phyloP scores from a whole-genome alignment of 768 basidiomycete species.

The Naematelia encephala region DNA sequence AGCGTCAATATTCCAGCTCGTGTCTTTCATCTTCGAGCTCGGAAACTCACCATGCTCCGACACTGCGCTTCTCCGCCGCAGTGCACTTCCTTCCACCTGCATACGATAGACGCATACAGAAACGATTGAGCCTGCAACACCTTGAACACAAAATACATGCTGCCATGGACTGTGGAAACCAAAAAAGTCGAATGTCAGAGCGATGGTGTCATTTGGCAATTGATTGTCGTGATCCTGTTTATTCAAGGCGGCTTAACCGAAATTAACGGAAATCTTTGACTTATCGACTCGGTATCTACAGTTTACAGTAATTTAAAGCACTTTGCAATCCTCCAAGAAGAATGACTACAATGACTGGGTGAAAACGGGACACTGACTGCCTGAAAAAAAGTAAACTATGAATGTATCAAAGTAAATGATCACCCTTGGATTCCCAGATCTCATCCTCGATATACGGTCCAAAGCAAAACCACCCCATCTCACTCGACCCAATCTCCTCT shows the following conservation, averaged over 20 bases:
- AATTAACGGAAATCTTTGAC: too few relatives aligned
- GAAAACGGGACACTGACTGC: too few relatives aligned
- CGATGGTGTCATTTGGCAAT: neutral
- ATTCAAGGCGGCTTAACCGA: too few relatives aligned
- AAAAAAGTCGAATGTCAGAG: neutral
- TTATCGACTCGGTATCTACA: neutral
- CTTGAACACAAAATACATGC: too few relatives aligned
- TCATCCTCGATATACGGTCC: slow-evolving; percentile 33
- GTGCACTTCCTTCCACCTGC: neutral
- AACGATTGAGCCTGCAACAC: too few relatives aligned
- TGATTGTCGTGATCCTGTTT: neutral
- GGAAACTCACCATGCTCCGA: neutral
- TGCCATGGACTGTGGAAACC: neutral
- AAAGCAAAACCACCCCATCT: slow-evolving; percentile 35
- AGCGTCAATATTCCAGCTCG: too few relatives aligned
- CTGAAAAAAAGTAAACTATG: too few relatives aligned
- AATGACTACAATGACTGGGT: too few relatives aligned
- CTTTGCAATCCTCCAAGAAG: neutral
- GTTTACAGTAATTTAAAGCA: neutral
- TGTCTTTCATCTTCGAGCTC: neutral
- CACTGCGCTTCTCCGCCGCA: neutral
- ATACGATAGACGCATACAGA: too few relatives aligned
- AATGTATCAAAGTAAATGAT: slow-evolving; percentile 18
- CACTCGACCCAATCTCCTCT: slow-evolving; percentile 25
- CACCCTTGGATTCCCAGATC: slow-evolving; percentile 22